Evolutionary conservation across 2,329 filamentous ascomycete genomes (phyloP).

Genomic region (Hypoxylon sp.): DNA sequence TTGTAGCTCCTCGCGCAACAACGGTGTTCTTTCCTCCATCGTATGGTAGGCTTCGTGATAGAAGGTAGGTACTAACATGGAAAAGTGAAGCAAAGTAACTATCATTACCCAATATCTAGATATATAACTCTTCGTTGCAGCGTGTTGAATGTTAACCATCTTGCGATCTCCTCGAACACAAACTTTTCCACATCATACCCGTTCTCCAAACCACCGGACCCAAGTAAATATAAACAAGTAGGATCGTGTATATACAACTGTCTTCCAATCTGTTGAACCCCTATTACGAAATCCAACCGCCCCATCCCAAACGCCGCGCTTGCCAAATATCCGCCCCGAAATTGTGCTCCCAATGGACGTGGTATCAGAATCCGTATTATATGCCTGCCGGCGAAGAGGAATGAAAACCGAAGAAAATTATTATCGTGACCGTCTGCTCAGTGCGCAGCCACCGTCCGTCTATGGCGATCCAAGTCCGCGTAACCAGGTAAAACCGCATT

Average conservation of each 20-base stretch:
- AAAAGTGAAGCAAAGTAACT: background rate
- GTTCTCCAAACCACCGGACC: background rate
- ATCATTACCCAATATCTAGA: constrained; percentile 16
- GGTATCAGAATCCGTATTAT: constrained; percentile 6
- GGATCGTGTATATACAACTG: background rate
- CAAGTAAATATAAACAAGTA: background rate
- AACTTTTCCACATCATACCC: background rate
- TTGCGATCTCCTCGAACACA: background rate
- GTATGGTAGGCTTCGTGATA: too few relatives aligned
- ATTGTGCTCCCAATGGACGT: background rate
- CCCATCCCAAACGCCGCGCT: constrained; percentile 32
- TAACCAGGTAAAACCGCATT: constrained; percentile 57
- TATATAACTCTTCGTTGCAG: background rate
- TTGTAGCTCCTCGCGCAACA: too few relatives aligned
- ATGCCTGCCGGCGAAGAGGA: background rate
- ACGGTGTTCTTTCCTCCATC: too few relatives aligned
- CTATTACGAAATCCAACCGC: background rate
- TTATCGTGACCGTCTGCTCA: constrained; percentile 2
- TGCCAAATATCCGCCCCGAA: constrained; percentile 4
- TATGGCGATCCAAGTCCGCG: constrained; percentile 34
- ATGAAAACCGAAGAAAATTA: background rate
- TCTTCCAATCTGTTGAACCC: constrained; percentile 14
- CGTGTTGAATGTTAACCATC: constrained; percentile 8
- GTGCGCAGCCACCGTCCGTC: constrained; percentile 30
- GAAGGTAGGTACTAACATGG: background rate